These are phyloP conservation scores for Cairneyella variabilis DNA, from an alignment of 495 filamentous ascomycete genomes.

Conservation along the genomic window DNA sequence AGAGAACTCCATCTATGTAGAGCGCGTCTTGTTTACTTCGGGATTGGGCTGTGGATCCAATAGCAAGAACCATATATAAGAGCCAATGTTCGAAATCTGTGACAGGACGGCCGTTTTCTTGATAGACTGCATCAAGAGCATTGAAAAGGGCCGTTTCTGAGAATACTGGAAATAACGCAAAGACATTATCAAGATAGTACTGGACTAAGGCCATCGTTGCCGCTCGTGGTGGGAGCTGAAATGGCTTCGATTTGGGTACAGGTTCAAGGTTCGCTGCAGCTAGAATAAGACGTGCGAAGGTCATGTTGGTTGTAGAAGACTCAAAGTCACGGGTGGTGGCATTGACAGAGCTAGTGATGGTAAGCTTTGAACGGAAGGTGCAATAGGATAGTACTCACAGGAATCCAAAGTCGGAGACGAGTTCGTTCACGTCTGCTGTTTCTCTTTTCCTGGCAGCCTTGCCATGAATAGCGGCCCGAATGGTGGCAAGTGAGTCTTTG, in stretches of 20 bases:
- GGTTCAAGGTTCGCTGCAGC: slow-evolving; percentile 65
- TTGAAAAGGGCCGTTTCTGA: slow-evolving; percentile 68
- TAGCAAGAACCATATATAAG: slow-evolving; percentile 83
- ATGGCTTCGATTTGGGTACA: slow-evolving; percentile 51
- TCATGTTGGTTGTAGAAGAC: slow-evolving; percentile 77
- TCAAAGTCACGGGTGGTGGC: slow-evolving; percentile 89
- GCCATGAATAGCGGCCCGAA: slow-evolving; percentile 54
- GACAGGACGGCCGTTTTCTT: slow-evolving; percentile 50
- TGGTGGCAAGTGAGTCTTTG: slow-evolving; percentile 55
- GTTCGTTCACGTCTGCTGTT: slow-evolving; percentile 71
- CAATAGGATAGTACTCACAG: slow-evolving; percentile 57
- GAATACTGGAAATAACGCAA: slow-evolving; percentile 74
- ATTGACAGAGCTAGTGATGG: slow-evolving; percentile 68
- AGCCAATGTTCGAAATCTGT: slow-evolving; percentile 77
- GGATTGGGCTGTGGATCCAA: slow-evolving; percentile 69
- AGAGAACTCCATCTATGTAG: slow-evolving; percentile 60
- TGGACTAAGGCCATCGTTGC: slow-evolving; percentile 64
- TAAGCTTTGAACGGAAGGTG: slow-evolving; percentile 2
- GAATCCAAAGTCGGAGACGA: slow-evolving; percentile 80
- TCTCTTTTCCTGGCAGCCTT: slow-evolving; percentile 57
- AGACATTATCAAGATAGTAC: slow-evolving; percentile 79
- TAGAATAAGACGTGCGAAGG: slow-evolving; percentile 78
- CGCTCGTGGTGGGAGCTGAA: slow-evolving; percentile 61
- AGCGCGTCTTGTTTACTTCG: slow-evolving; percentile 58
- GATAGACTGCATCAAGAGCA: slow-evolving; percentile 75